These are phyloP conservation scores for Sonneratia alba DNA, from an alignment of 345 rosid genomes.

Conservation along the genomic window DNA sequence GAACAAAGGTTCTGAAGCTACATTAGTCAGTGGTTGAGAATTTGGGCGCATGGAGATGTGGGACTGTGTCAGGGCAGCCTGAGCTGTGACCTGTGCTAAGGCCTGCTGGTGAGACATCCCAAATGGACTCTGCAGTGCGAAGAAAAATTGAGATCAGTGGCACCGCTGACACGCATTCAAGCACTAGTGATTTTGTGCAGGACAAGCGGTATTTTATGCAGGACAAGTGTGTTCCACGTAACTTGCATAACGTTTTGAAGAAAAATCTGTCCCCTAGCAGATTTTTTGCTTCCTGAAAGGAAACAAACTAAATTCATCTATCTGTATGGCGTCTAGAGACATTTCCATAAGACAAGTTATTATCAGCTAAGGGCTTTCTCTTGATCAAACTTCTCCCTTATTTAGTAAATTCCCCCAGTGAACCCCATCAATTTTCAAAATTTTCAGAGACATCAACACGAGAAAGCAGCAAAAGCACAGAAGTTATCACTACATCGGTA, in stretches of 20 bases:
- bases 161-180: not conserved
- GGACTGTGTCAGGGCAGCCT: conserved; percentile 47
- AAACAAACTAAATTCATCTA: not conserved
- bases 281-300: not conserved
- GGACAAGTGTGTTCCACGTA: too few relatives aligned
- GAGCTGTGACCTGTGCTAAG: conserved; percentile 71
- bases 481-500: not conserved
- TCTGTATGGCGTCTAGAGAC: not conserved
- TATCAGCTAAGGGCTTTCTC: not conserved
- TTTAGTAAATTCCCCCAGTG: not conserved
- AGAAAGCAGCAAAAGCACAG: not conserved
- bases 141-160: conserved; percentile 14
- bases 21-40: conserved; percentile 19
- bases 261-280: not conserved
- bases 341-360: not conserved
- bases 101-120: conserved; percentile 84
- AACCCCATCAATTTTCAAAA: not conserved
- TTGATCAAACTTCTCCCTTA: not conserved
- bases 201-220: too few relatives aligned
- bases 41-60: conserved; percentile 31
- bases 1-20: conserved; percentile 20
- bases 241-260: not conserved
- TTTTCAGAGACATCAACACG: not conserved
- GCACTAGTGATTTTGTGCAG: not conserved
- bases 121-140: conserved; percentile 52